Conservation (phyloP, 1,139 yeast species). For the Saccharomyces hybrid region DNA sequence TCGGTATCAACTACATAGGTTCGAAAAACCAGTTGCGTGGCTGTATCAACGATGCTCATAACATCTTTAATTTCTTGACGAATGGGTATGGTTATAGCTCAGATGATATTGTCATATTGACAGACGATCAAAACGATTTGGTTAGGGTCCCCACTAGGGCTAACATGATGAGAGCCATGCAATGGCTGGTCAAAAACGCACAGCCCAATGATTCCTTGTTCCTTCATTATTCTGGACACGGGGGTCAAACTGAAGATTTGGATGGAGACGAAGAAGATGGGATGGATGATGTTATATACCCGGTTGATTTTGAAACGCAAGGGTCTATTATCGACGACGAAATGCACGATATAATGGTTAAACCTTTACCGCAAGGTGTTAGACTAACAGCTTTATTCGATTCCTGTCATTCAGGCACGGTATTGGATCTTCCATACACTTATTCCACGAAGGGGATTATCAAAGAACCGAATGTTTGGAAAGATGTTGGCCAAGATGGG, state of each 20-base stretch:
- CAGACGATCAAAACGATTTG: slow-evolving; percentile 59
- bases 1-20: slow-evolving; percentile 86
- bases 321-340: slow-evolving; percentile 81
- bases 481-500: slow-evolving; percentile 77
- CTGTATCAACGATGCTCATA: slow-evolving; percentile 76
- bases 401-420: slow-evolving; percentile 92
- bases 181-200: slow-evolving; percentile 81
- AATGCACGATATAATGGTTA: slow-evolving; percentile 76
- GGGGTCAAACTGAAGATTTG: slow-evolving; percentile 71
- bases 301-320: slow-evolving; percentile 69
- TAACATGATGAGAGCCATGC: slow-evolving; percentile 81
- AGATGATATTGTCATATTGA: slow-evolving; percentile 78
- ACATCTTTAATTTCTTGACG: slow-evolving; percentile 51
- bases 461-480: slow-evolving; percentile 81
- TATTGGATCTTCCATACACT: slow-evolving; percentile 77
- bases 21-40: slow-evolving; percentile 66
- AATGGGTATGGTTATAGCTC: slow-evolving; percentile 56
- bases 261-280: slow-evolving; percentile 94
- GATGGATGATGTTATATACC: slow-evolving; percentile 82
- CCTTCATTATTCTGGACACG: slow-evolving; percentile 92
- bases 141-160: slow-evolving; percentile 67
- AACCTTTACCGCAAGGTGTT: slow-evolving; percentile 71
- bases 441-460: slow-evolving; percentile 87
- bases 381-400: slow-evolving; percentile 84
- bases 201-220: slow-evolving; percentile 78